These are phyloP conservation scores for Nematodospora valgi DNA, from an alignment of 805 yeast species.

Conservation along the genomic window DNA sequence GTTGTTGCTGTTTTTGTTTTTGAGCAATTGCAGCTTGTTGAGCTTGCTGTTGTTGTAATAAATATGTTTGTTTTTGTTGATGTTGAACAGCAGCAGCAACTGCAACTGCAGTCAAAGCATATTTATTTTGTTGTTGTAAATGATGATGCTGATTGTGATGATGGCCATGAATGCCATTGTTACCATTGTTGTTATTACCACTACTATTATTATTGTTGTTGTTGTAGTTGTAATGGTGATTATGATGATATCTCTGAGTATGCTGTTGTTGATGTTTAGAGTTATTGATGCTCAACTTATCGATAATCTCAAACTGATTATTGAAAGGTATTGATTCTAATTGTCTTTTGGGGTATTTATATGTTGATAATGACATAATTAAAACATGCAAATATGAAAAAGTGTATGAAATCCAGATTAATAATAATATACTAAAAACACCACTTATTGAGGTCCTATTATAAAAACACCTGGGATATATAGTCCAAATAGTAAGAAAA, in stretches of 20 bases:
- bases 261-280: constrained; percentile 9
- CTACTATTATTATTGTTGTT: constrained; percentile 5
- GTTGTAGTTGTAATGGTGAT: constrained; percentile 11
- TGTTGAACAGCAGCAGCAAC: constrained; percentile 33
- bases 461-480: too few species aligned
- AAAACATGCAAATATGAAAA: not conserved
- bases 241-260: constrained; percentile 8
- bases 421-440: not conserved
- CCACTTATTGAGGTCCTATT: too few species aligned
- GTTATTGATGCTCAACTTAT: constrained; percentile 10
- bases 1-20: constrained; percentile 10
- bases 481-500: too few species aligned
- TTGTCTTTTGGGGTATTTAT: constrained; percentile 20
- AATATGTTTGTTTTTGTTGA: constrained; percentile 19
- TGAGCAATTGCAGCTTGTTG: constrained; percentile 8
- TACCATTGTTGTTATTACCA: constrained; percentile 5
- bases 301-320: constrained; percentile 25
- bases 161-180: constrained; percentile 7
- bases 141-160: constrained; percentile 7
- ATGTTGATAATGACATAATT: not conserved
- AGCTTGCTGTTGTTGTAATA: constrained; percentile 15
- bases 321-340: constrained; percentile 26
- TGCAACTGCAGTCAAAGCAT: constrained; percentile 26
- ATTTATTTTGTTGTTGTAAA: constrained; percentile 18
- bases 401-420: not conserved